Conservation (phyloP, 208 protist genomes). For the Borovskyia barvae region DNA sequence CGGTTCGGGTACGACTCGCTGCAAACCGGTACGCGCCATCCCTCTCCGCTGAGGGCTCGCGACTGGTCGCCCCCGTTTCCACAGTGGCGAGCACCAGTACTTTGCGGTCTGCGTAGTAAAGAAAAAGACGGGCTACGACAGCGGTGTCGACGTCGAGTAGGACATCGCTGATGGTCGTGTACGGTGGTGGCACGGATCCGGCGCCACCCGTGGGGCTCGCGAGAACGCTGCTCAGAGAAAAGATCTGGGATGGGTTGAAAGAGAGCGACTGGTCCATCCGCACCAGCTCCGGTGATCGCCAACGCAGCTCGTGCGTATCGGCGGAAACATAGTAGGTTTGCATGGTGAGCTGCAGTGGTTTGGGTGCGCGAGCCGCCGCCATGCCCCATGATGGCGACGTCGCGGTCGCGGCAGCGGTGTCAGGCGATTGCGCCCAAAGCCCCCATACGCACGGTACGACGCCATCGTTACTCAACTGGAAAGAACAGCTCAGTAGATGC, state of each 20-base stretch:
- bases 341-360: conserved; percentile 30
- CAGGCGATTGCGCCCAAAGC: conserved; percentile 28
- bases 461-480: conserved; percentile 46
- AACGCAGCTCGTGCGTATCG: conserved; percentile 27
- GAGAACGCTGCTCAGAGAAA: conserved; percentile 25
- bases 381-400: not conserved
- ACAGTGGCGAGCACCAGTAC: conserved; percentile 41
- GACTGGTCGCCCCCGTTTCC: conserved; percentile 10
- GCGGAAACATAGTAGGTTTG: conserved; percentile 37
- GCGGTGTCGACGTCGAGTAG: conserved; percentile 22
- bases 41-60: not conserved
- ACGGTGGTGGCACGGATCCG: not conserved
- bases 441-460: conserved; percentile 40
- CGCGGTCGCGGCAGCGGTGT: not conserved
- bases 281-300: conserved; percentile 33
- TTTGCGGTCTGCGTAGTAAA: conserved; percentile 44
- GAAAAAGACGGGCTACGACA: conserved; percentile 33
- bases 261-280: conserved; percentile 25
- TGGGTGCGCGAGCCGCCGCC: too few relatives aligned
- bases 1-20: conserved; percentile 10
- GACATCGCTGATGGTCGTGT: conserved; percentile 14
- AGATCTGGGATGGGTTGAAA: conserved; percentile 37
- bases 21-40: conserved; percentile 23
- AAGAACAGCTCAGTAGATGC: conserved; percentile 31
- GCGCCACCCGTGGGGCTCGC: not conserved